These are phyloP conservation scores for Aspergillus brasiliensis DNA, from an alignment of 2,329 filamentous ascomycete species.

Conservation along the genomic window DNA sequence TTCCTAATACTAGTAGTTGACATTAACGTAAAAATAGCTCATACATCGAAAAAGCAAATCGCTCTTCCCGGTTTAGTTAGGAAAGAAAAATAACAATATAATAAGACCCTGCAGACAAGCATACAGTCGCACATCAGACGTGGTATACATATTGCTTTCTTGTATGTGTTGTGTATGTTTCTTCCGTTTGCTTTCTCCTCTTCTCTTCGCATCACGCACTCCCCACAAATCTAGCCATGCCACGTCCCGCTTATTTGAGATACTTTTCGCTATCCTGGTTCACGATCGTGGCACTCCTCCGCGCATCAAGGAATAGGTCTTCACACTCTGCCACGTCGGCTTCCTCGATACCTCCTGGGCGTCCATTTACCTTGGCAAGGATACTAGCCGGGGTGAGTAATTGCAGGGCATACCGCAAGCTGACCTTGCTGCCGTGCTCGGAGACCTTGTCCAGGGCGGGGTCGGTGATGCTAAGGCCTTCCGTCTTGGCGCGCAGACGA, in stretches of 20 bases:
- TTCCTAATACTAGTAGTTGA: slow-evolving; percentile 13
- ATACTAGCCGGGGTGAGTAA: slow-evolving; percentile 88
- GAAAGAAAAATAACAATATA: slow-evolving; percentile 5
- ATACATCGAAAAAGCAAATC: slow-evolving; percentile 13
- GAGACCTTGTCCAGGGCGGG: slow-evolving; percentile 84
- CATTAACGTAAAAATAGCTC: slow-evolving; percentile 22
- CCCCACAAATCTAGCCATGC: not conserved
- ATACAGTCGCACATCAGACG: slow-evolving; percentile 17
- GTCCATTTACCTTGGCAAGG: slow-evolving; percentile 80
- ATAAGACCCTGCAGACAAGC: not conserved
- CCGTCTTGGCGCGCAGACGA: slow-evolving; percentile 77
- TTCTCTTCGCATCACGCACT: not conserved
- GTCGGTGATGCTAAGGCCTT: slow-evolving; percentile 76
- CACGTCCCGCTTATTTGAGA: slow-evolving; percentile 53
- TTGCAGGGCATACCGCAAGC: slow-evolving; percentile 89
- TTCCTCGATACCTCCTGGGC: slow-evolving; percentile 70
- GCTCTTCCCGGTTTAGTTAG: slow-evolving; percentile 17
- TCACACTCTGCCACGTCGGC: slow-evolving; percentile 79
- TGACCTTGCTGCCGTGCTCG: slow-evolving; percentile 83
- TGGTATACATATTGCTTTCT: slow-evolving; percentile 23
- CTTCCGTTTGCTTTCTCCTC: not conserved
- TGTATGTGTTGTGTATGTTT: not conserved
- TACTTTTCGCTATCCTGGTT: slow-evolving; percentile 66
- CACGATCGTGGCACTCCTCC: slow-evolving; percentile 73
- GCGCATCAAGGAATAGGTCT: slow-evolving; percentile 80